A percentile compares a stretch with the other conserved stretches of the same genome.
Evolutionary conservation across 2,329 filamentous ascomycete species (phyloP).

Genomic region (Cyclaneusma minus): DNA sequence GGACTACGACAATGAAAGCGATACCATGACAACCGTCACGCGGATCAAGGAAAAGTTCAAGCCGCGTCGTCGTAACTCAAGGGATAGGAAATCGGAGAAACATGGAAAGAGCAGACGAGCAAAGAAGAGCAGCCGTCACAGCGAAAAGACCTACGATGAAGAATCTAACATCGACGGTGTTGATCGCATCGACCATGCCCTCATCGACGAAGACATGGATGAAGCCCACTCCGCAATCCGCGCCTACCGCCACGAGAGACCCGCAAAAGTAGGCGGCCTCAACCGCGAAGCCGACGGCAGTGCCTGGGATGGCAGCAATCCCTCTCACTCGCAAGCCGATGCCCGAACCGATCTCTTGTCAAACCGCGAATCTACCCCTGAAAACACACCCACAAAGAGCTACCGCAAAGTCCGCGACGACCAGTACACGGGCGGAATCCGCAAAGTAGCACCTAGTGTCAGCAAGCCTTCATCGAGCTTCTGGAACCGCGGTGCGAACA

Average conservation of each 20-base stretch:
- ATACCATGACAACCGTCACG: conserved; percentile 2
- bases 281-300: conserved; percentile 71
- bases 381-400: conserved; percentile 29
- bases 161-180: conserved; percentile 17
- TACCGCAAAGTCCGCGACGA: conserved; percentile 12
- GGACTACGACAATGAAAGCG: conserved; percentile 30
- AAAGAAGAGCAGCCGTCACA: conserved; percentile 17
- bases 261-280: conserved; percentile 76
- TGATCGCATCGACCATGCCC: conserved; percentile 33
- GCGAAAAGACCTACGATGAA: conserved; percentile 6
- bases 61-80: too few relatives aligned
- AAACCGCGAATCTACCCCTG: conserved; percentile 40
- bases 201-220: conserved; percentile 41
- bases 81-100: too few relatives aligned
- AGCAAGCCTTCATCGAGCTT: conserved; percentile 4
- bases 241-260: conserved; percentile 72
- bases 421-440: conserved; percentile 13
- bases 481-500: conserved; percentile 6
- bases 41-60: conserved; percentile 4
- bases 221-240: too few relatives aligned
- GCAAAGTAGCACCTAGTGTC: conserved; percentile 13
- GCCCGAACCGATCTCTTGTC: conserved; percentile 37
- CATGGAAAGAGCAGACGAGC: conserved; percentile 29
- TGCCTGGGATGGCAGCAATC: conserved; percentile 61
- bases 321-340: conserved; percentile 47